Evolutionary conservation across 768 basidiomycete genomes (phyloP).

Genomic region (Phylloporus sp.): DNA sequence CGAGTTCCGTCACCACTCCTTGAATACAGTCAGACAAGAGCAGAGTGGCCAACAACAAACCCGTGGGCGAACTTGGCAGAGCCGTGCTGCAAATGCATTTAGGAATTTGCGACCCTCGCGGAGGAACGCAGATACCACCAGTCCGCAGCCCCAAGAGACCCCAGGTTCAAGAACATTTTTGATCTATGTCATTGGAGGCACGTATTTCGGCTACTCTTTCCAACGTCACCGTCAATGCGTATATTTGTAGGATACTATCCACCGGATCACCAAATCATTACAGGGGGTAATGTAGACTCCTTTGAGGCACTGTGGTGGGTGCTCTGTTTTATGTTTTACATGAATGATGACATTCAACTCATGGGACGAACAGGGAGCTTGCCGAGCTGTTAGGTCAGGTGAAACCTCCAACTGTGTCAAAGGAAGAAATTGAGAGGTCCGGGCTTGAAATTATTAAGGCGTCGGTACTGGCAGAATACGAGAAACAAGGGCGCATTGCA

Average conservation of each 20-base stretch:
- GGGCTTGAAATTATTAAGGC: slow-evolving; percentile 75
- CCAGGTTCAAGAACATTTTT: slow-evolving; percentile 60
- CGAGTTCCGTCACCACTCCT: slow-evolving; percentile 16
- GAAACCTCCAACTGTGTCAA: slow-evolving; percentile 77
- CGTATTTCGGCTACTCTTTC: slow-evolving; percentile 13
- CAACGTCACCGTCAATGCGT: slow-evolving; percentile 2
- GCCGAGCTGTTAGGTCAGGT: slow-evolving; percentile 79
- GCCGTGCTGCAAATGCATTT: slow-evolving; percentile 60
- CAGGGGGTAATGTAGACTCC: slow-evolving; percentile 72
- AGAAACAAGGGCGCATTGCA: slow-evolving; percentile 59
- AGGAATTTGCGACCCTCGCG: slow-evolving; percentile 48
- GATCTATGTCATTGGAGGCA: slow-evolving; percentile 87
- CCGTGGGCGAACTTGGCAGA: slow-evolving; percentile 49
- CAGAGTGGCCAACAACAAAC: slow-evolving; percentile 18
- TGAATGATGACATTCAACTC: neutral
- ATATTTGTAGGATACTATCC: slow-evolving; percentile 76
- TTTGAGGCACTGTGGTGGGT: slow-evolving; percentile 76
- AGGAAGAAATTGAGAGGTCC: slow-evolving; percentile 81
- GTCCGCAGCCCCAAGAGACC: slow-evolving; percentile 22
- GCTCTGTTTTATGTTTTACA: neutral
- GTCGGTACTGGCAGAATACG: slow-evolving; percentile 44
- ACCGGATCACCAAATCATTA: slow-evolving; percentile 82
- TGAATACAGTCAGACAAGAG: slow-evolving; percentile 11
- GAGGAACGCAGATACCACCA: slow-evolving; percentile 18
- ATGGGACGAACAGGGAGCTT: slow-evolving; percentile 52